These are phyloP conservation scores for Lathyrus oleraceus DNA, from an alignment of 306 rosid species.

Conservation along the genomic window DNA sequence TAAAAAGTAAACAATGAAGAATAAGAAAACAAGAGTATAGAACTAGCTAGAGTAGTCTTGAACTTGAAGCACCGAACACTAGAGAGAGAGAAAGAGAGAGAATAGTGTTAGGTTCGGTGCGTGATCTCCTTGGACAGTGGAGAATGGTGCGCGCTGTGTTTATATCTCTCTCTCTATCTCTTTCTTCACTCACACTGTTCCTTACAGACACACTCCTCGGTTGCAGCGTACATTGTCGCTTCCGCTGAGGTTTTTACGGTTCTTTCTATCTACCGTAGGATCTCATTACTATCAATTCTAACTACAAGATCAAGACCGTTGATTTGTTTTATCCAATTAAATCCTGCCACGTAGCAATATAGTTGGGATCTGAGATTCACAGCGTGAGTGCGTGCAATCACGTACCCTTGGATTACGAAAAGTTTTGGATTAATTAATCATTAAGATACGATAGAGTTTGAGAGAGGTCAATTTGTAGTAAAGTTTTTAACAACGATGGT, in stretches of 20 bases:
- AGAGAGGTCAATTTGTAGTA: constrained; percentile 39
- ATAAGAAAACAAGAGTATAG: no score
- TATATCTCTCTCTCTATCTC: constrained; percentile 37
- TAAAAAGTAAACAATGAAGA: neutral
- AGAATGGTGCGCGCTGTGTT: constrained; percentile 58
- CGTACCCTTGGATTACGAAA: constrained; percentile 28
- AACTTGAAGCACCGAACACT: neutral
- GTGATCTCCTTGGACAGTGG: constrained; percentile 64
- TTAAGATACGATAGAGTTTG: constrained; percentile 27
- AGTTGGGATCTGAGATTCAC: constrained; percentile 35
- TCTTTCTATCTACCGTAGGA: constrained; percentile 36
- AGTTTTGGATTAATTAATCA: constrained; percentile 46
- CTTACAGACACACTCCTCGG: constrained; percentile 58
- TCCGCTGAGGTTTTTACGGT: constrained; percentile 59
- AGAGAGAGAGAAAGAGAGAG: constrained; percentile 1
- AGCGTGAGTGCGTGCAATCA: constrained; percentile 14
- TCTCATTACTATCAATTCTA: neutral
- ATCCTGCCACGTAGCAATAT: neutral
- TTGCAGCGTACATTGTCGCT: constrained; percentile 53
- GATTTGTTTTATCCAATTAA: neutral
- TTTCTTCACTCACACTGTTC: constrained; percentile 35
- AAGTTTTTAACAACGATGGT: constrained; percentile 37
- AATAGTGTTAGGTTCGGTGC: constrained; percentile 20
- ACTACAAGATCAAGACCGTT: neutral
- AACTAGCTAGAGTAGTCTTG: no score